These are phyloP conservation scores for Talaromyces adpressus DNA, from an alignment of 495 filamentous ascomycete genomes.

Conservation along the genomic window DNA sequence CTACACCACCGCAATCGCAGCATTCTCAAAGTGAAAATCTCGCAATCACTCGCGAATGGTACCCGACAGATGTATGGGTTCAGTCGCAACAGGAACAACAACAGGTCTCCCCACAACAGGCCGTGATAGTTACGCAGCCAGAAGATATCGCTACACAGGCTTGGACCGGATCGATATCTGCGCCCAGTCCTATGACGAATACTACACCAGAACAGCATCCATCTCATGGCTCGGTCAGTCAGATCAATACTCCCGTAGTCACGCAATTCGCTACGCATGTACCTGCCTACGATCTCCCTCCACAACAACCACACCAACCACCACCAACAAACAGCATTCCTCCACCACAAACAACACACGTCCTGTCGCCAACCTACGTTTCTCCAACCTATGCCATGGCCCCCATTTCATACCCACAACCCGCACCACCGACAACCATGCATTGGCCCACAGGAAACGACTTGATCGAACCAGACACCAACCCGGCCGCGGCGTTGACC, in stretches of 20 bases:
- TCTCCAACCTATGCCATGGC: constrained; percentile 20
- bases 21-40: not conserved
- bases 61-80: constrained; percentile 1
- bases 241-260: constrained; percentile 4
- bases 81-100: constrained; percentile 7
- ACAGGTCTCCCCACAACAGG: not conserved
- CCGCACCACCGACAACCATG: constrained; percentile 6
- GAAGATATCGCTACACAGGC: not conserved
- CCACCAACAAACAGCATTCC: constrained; percentile 12
- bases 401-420: constrained; percentile 21
- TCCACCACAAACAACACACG: constrained; percentile 16
- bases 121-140: not conserved
- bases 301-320: constrained; percentile 12
- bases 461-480: constrained; percentile 8
- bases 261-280: constrained; percentile 3
- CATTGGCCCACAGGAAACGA: constrained; percentile 6
- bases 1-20: constrained; percentile 1
- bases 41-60: constrained; percentile 6
- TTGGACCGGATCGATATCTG: not conserved
- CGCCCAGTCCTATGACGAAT: not conserved
- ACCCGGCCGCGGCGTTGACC: not conserved
- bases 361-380: constrained; percentile 16
- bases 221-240: not conserved
- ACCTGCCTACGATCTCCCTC: constrained; percentile 20
- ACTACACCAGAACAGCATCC: not conserved